Percentiles rank a stretch among this genome's conserved stretches.
phyloP scores from a whole-genome alignment of 345 rosid genomes.

The Brassica cretica region DNA sequence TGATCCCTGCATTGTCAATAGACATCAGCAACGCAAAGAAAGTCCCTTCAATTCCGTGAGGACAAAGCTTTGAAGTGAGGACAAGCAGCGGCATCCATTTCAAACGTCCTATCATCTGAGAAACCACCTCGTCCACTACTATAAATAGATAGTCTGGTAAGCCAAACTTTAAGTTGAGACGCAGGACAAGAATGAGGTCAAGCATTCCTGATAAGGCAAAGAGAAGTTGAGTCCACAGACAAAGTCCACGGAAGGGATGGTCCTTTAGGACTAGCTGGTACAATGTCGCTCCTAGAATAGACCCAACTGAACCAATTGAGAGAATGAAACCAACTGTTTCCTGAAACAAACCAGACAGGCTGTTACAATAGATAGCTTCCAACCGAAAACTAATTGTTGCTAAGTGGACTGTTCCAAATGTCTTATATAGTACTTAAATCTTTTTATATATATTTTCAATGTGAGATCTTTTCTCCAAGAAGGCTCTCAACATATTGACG shows the following conservation, averaged over 20 bases:
- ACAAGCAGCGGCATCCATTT: slow-evolving; percentile 99
- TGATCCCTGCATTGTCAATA: slow-evolving; percentile 72
- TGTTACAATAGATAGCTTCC: background rate
- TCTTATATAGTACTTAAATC: too few relatives aligned
- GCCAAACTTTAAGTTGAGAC: slow-evolving; percentile 64
- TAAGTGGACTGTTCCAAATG: too few relatives aligned
- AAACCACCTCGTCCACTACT: slow-evolving; percentile 67
- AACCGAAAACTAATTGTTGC: too few relatives aligned
- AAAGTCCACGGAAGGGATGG: slow-evolving; percentile 69
- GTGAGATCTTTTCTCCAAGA: background rate
- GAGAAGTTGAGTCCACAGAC: slow-evolving; percentile 80
- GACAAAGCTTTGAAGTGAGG: slow-evolving; percentile 83
- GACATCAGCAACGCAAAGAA: slow-evolving; percentile 94
- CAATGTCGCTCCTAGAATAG: slow-evolving; percentile 69
- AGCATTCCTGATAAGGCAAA: slow-evolving; percentile 84
- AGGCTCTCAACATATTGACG: background rate
- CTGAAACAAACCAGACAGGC: slow-evolving; percentile 42
- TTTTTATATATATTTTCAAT: too few relatives aligned
- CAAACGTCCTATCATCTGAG: slow-evolving; percentile 62
- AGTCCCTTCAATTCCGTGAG: slow-evolving; percentile 85
- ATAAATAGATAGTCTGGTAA: slow-evolving; percentile 71
- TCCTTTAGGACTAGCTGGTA: slow-evolving; percentile 72
- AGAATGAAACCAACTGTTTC: slow-evolving; percentile 84
- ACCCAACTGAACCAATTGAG: slow-evolving; percentile 76
- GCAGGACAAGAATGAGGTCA: slow-evolving; percentile 73